Percentiles rank a stretch among this genome's conserved stretches.
Conservation (phyloP, 2,329 filamentous ascomycete genomes). For the Fusarium udum region DNA sequence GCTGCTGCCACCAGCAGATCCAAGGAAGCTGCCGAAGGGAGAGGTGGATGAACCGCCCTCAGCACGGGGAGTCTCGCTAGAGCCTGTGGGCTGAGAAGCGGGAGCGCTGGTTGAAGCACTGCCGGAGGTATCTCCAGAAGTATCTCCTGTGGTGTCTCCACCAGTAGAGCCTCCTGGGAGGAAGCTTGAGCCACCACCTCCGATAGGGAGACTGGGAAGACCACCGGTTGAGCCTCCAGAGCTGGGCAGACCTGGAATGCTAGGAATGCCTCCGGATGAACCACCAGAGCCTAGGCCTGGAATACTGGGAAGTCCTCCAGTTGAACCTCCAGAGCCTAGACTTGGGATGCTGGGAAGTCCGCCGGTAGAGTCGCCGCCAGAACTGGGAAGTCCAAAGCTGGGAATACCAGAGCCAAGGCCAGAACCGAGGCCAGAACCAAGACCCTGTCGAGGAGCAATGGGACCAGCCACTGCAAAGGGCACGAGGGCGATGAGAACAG, state of each 20-base stretch:
- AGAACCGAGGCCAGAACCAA: neutral
- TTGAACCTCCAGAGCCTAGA: neutral
- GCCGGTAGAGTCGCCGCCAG: neutral
- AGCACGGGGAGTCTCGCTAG: neutral
- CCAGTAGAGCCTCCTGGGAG: neutral
- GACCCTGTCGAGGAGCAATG: conserved; percentile 23
- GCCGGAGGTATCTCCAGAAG: neutral
- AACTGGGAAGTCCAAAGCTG: neutral
- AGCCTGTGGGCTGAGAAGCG: neutral
- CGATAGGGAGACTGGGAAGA: neutral
- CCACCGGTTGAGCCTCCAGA: neutral
- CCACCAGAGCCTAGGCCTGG: neutral
- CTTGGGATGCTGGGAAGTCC: neutral
- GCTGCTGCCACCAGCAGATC: neutral
- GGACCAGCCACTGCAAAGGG: conserved; percentile 38
- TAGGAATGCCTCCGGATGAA: neutral
- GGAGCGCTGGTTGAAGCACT: neutral
- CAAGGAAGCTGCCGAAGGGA: neutral
- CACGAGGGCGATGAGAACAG: conserved; percentile 36
- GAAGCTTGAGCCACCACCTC: neutral
- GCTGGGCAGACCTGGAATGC: neutral
- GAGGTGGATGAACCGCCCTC: neutral
- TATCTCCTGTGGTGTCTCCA: neutral
- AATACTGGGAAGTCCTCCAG: neutral
- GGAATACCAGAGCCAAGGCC: conserved; percentile 7